phyloP scores from a whole-genome alignment of 805 yeast genomes.

The Wickerhamiella siamensis region DNA sequence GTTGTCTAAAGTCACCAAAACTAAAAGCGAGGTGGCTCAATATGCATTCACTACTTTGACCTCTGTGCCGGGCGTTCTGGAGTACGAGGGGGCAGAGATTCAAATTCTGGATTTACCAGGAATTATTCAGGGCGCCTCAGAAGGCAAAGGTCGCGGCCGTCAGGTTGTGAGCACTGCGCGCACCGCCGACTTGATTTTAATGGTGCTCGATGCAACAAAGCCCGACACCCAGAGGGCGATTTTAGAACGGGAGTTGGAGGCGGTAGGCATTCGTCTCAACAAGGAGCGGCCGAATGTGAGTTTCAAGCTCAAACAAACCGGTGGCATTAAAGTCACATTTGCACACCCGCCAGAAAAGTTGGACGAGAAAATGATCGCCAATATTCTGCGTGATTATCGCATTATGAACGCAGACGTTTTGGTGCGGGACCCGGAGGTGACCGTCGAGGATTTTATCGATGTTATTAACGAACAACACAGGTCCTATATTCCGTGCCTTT shows the following conservation, averaged over 20 bases:
- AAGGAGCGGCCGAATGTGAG: constrained; percentile 67
- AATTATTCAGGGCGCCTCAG: constrained; percentile 89
- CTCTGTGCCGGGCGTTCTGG: constrained; percentile 89
- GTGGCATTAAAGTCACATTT: constrained; percentile 77
- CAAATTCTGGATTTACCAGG: constrained; percentile 98
- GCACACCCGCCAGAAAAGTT: constrained; percentile 69
- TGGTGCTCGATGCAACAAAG: constrained; percentile 93
- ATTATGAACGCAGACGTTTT: constrained; percentile 89
- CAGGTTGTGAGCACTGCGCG: constrained; percentile 94
- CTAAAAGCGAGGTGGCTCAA: constrained; percentile 87
- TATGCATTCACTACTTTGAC: constrained; percentile 94
- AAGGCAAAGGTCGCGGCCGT: constrained; percentile 94
- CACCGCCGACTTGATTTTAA: constrained; percentile 81
- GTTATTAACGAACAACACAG: constrained; percentile 77
- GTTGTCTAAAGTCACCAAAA: constrained; percentile 75
- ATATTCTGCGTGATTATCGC: constrained; percentile 70
- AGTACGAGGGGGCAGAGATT: constrained; percentile 91
- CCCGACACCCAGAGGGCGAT: constrained; percentile 78
- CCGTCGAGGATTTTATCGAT: constrained; percentile 89
- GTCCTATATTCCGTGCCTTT: constrained; percentile 78
- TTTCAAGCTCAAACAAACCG: constrained; percentile 67
- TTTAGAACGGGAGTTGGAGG: constrained; percentile 76
- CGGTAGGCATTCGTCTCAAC: constrained; percentile 85
- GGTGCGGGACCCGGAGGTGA: constrained; percentile 73
- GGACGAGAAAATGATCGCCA: constrained; percentile 65